Percentiles rank a stretch among this genome's conserved stretches.
Conservation (phyloP, 306 rosid species). For the Senna siamea region DNA sequence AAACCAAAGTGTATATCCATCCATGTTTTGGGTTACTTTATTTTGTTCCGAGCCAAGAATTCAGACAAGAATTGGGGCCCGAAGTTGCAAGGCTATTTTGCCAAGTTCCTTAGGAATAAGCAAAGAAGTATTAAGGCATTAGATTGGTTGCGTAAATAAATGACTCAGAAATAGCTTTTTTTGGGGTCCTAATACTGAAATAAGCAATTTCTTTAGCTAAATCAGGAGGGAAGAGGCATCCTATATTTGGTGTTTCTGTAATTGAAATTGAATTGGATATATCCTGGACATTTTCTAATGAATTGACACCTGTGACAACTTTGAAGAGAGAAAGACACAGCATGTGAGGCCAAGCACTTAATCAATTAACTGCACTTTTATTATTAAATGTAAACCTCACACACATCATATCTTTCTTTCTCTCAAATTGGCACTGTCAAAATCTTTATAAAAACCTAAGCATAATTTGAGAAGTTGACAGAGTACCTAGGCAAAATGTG, state of each 20-base stretch:
- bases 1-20: constrained; percentile 14
- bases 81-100: no score
- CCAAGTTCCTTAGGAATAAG: no score
- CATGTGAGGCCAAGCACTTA: background rate
- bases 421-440: no score
- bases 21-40: background rate
- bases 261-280: constrained; percentile 5
- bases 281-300: background rate
- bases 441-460: no score
- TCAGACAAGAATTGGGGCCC: no score
- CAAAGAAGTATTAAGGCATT: background rate
- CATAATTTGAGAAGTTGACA: background rate
- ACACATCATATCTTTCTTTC: background rate
- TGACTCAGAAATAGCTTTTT: background rate
- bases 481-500: background rate
- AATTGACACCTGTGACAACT: background rate
- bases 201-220: no score
- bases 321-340: background rate
- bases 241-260: background rate
- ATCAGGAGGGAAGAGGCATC: background rate
- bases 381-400: background rate
- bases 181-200: background rate
- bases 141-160: constrained; percentile 1
- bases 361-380: background rate
- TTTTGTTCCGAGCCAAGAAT: no score